Evolutionary conservation across 805 yeast species (phyloP).

Genomic region (Cyberlindnera meyerae): DNA sequence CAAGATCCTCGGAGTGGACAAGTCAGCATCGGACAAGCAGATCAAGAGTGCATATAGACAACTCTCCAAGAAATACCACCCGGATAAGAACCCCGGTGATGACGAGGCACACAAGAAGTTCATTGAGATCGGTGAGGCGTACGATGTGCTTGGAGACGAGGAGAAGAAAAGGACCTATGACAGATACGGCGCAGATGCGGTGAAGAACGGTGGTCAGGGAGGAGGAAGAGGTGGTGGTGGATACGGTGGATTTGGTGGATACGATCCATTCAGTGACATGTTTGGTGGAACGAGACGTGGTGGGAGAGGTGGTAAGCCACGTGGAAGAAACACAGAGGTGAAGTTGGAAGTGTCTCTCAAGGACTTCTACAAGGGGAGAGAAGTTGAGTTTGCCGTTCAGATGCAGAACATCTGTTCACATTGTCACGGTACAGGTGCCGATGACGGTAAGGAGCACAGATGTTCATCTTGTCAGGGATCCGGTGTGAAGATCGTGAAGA

Average conservation of each 20-base stretch:
- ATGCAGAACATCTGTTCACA: conserved; percentile 71
- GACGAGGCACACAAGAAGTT: conserved; percentile 82
- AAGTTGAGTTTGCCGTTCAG: conserved; percentile 53
- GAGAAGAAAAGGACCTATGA: conserved; percentile 71
- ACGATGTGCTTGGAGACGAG: conserved; percentile 72
- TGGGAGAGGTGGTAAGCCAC: conserved; percentile 35
- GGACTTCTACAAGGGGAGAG: conserved; percentile 69
- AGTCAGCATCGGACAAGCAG: conserved; percentile 69
- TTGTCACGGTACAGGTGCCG: conserved; percentile 83
- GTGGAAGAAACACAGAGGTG: conserved; percentile 61
- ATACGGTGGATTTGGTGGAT: conserved; percentile 54
- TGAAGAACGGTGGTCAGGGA: conserved; percentile 55
- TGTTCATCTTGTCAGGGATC: conserved; percentile 73
- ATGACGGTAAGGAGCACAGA: conserved; percentile 62
- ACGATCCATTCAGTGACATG: conserved; percentile 55
- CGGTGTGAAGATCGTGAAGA: conserved; percentile 60
- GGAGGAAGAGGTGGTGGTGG: conserved; percentile 45
- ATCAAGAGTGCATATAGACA: conserved; percentile 82
- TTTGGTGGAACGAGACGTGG: conserved; percentile 39
- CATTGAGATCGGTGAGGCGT: conserved; percentile 90
- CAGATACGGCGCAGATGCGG: conserved; percentile 69
- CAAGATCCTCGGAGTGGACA: conserved; percentile 61
- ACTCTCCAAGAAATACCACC: conserved; percentile 82
- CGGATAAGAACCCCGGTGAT: conserved; percentile 85
- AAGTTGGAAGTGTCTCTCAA: conserved; percentile 50